Evolutionary conservation across 2,329 filamentous ascomycete species (phyloP), one percentile per base, ranked within the genome.

Genomic region (Talaromyces albobiverticillius): DNA sequence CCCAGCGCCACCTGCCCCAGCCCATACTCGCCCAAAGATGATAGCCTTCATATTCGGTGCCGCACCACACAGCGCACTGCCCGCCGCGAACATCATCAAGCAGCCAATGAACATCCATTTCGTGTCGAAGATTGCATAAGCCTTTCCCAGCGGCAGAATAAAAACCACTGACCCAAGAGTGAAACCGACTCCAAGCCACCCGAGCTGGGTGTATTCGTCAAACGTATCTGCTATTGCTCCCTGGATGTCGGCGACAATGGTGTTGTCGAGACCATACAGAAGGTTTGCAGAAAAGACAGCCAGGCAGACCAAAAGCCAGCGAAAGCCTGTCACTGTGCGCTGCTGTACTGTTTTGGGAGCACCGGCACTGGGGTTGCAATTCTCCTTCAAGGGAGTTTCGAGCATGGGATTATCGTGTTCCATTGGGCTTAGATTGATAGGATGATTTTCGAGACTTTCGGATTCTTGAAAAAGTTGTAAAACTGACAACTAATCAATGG

Each of bases 221-320:
- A 78, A 75, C 0, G 61, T 57, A n/a, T 67, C 61, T 11, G 76
- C 62, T 7, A 79, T 72, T 7, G 67, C 62, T 0, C 70, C 72
- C 52, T 80, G 76, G 2, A 76, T 71, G 57, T 78, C 77, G 3
- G 79, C 72, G 22, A 76, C 67, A 7, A 81, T 79, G 2, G 80
- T 81, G 0, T 78, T 81, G 4, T 72, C 70, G 2, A 71, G 58
- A 8, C 63, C 63, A 50, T 62, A 70, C 14, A 69, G 59, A n/a
- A 67, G 64, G 16, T 76, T 72, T 4, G 66, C 79, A 1, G 69
- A 61, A 32, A 71, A 67, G 2, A 72, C 52, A 20, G 65, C 63
- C 38, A 57, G 53, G 29, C 59, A 60, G 16, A 63, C 42, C 1
- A 64, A 41, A 2, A 60, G 14, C 61, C 64, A 64, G 32, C 49